These are phyloP conservation scores for Ganoderma leucocontextum DNA, from an alignment of 1,284 basidiomycete species.

Conservation along the genomic window DNA sequence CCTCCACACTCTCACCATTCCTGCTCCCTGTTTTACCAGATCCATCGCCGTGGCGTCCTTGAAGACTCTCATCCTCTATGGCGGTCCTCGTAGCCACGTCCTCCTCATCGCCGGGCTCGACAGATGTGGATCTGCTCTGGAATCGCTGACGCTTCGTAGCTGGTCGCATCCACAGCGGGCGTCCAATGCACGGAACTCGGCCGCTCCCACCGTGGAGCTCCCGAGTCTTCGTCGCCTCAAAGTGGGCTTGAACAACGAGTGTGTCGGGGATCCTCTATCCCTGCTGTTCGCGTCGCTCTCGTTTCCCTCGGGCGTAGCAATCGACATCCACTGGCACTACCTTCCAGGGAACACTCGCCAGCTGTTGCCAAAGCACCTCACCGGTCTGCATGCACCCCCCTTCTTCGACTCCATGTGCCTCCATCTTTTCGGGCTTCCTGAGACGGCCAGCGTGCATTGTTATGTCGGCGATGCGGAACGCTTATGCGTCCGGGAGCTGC, in stretches of 20 bases:
- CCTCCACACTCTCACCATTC: background rate
- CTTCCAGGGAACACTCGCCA: background rate
- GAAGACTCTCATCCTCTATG: background rate
- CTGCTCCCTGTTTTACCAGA: background rate
- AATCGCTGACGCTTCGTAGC: background rate
- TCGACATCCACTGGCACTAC: background rate
- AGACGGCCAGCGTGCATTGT: background rate
- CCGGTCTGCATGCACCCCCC: background rate
- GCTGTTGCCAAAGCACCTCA: background rate
- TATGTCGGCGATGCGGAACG: background rate
- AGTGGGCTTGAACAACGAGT: background rate
- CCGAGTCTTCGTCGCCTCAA: background rate
- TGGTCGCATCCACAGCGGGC: background rate
- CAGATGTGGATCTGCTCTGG: background rate
- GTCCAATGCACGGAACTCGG: too few relatives aligned
- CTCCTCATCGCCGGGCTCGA: background rate
- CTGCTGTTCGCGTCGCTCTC: background rate
- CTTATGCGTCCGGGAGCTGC: background rate
- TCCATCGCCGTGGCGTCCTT: background rate
- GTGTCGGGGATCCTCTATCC: background rate
- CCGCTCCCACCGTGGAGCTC: background rate
- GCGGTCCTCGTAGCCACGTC: background rate
- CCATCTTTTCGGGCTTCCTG: background rate
- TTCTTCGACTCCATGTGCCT: slow-evolving; percentile 7
- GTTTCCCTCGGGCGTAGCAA: background rate